These are phyloP conservation scores for Lachancea mirantina DNA, from an alignment of 805 yeast genomes.

Conservation along the genomic window DNA sequence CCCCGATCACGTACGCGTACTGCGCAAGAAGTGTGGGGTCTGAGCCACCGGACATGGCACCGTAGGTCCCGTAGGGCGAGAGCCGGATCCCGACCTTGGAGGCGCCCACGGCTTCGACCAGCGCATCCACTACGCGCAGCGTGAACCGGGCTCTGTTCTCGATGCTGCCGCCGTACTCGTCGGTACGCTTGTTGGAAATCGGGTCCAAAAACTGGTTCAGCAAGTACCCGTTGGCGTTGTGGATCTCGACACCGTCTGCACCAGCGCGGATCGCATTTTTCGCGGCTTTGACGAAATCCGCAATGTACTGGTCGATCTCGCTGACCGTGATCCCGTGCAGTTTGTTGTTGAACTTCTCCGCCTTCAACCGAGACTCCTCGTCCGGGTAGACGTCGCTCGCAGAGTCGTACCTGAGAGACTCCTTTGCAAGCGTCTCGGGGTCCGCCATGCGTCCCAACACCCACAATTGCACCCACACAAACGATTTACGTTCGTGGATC, in stretches of 20 bases:
- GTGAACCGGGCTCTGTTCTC: slow-evolving; percentile 43
- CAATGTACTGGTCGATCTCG: slow-evolving; percentile 36
- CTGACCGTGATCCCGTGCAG: slow-evolving; percentile 27
- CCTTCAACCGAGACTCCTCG: slow-evolving; percentile 32
- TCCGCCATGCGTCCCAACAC: slow-evolving; percentile 37
- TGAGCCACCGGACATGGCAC: slow-evolving; percentile 36
- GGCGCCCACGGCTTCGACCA: slow-evolving; percentile 46
- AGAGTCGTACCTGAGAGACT: slow-evolving; percentile 34
- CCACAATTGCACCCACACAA: slow-evolving; percentile 47
- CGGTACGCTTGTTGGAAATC: slow-evolving; percentile 39
- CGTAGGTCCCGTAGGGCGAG: slow-evolving; percentile 39
- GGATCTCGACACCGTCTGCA: slow-evolving; percentile 61
- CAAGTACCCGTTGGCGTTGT: slow-evolving; percentile 61
- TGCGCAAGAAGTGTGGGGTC: slow-evolving; percentile 34
- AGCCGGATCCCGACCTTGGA: slow-evolving; percentile 42
- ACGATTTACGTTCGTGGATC: slow-evolving; percentile 46
- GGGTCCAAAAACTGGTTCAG: slow-evolving; percentile 49
- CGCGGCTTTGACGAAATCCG: slow-evolving; percentile 41
- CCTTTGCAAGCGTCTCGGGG: slow-evolving; percentile 33
- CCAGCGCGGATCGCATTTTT: slow-evolving; percentile 32
- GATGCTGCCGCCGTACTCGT: slow-evolving; percentile 49
- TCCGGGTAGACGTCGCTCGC: slow-evolving; percentile 33
- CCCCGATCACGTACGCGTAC: slow-evolving; percentile 35
- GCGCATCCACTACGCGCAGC: slow-evolving; percentile 44
- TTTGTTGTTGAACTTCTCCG: slow-evolving; percentile 28